Evolutionary conservation across 768 basidiomycete species (phyloP), one percentile per base, ranked within the genome.

Genomic region (Phanerochaete carnosa): DNA sequence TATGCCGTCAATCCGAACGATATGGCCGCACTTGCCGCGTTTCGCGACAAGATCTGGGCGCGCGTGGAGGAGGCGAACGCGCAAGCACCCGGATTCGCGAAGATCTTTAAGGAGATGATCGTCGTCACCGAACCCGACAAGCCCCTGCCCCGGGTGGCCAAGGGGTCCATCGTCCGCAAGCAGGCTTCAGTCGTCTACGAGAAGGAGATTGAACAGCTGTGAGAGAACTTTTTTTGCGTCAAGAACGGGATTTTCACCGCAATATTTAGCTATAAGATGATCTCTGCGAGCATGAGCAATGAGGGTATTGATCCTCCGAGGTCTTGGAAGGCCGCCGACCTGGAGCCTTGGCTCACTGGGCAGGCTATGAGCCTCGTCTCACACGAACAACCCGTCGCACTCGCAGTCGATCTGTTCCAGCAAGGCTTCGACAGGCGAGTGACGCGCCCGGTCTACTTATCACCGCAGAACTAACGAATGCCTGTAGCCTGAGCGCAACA

Each of bases 81-180:
- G 23, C 39, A 47, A 12, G 66, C 64, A 6, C 69, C 69, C 0
- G 56, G 57, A 15, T 66, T 67, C 51, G 66, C 65, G 1, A 62
- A 62, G 35, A 65, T 70, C n/a, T 70, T 66, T 62, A 68, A 68
- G 58, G 69, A 71, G 62, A 69, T 69, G 68, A 67, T 70, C 15
- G 9, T 70, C 3, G 59, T 70, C 22, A 61, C 69, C 2, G 39
- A 53, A 1, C 56, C 69, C 8, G 35, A 16, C 15, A 66, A 64
- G 55, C 66, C 66, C 1, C 43, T 70, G 13, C 58, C 59, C 2
- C 62, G 64, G 28, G 65, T 68, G 2, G 65, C 37, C 22, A 70
- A 70, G 49, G 61, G 63, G 9, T 62, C 57, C 6, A 46, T 62
- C n/a, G 50, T 59, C 52, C 65, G 65, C 15, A 64, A 66, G 55